A percentile compares a stretch with the other conserved stretches of the same genome.
Conservation (phyloP, 169 alveolate genomes). For the Plasmodium fragile region DNA sequence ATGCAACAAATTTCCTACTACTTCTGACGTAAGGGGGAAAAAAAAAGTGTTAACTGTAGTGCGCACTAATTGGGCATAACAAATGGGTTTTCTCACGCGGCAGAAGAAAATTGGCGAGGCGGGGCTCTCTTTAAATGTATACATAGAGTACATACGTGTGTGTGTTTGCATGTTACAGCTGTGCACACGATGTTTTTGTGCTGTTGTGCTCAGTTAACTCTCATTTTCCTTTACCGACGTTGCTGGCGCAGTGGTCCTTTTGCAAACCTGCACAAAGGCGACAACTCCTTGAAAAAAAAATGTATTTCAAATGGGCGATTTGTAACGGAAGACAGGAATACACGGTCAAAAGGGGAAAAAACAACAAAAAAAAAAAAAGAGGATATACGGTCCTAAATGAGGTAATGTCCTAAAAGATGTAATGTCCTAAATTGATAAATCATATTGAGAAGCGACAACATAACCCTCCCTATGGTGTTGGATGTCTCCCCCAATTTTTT, state of each 20-base stretch:
- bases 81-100: background rate
- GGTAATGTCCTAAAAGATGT: background rate
- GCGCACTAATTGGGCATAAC: background rate
- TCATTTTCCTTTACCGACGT: background rate
- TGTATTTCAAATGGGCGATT: background rate
- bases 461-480: background rate
- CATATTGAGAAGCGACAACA: background rate
- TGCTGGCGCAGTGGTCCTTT: background rate
- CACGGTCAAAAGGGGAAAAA: background rate
- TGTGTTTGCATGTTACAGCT: background rate
- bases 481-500: background rate
- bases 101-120: background rate
- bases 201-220: background rate
- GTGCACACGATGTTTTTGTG: background rate
- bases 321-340: background rate
- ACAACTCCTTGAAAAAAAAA: background rate
- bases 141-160: background rate
- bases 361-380: background rate
- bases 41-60: background rate
- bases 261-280: background rate
- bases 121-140: background rate
- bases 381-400: background rate
- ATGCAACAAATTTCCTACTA: slow-evolving; percentile 66
- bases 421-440: background rate
- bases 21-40: slow-evolving; percentile 21